A percentile compares a stretch with the other conserved stretches of the same genome.
phyloP scores from a whole-genome alignment of 1,139 yeast species.

The Yamadazyma atlantica region DNA sequence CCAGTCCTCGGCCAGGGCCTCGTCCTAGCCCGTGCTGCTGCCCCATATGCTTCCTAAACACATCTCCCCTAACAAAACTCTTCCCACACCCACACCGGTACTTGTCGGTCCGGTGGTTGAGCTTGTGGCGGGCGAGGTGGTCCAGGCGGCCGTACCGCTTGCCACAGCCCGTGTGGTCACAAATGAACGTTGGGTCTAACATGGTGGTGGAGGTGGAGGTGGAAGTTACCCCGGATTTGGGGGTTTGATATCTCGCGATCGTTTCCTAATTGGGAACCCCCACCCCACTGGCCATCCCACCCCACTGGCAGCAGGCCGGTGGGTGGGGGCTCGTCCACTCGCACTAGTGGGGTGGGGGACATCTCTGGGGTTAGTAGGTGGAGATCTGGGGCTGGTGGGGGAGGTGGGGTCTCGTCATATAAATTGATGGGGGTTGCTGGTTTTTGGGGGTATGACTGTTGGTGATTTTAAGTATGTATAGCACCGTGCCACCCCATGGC shows the following conservation, averaged over 20 bases:
- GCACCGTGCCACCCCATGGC: too few species aligned
- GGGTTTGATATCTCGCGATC: neutral
- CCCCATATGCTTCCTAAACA: constrained; percentile 17
- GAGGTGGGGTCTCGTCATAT: too few species aligned
- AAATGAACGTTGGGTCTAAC: constrained; percentile 9
- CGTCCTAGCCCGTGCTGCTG: constrained; percentile 9
- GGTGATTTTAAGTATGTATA: constrained; percentile 13
- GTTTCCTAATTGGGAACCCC: too few species aligned
- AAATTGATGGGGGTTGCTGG: neutral
- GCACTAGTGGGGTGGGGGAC: too few species aligned
- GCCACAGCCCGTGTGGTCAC: constrained; percentile 26
- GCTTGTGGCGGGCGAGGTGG: constrained; percentile 42
- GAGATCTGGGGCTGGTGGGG: neutral
- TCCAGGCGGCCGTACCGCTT: constrained; percentile 45
- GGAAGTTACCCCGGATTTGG: neutral
- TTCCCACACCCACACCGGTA: constrained; percentile 40
- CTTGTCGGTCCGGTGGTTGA: constrained; percentile 36
- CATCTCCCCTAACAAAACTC: constrained; percentile 40
- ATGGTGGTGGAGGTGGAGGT: constrained; percentile 4
- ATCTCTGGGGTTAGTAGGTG: too few species aligned
- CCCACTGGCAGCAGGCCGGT: too few species aligned
- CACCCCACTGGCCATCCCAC: neutral
- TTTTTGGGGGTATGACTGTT: constrained; percentile 8
- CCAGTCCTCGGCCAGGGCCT: too few species aligned
- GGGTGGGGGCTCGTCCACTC: too few species aligned